Percentiles rank a stretch among this genome's conserved stretches.
These are phyloP conservation scores for Apiotrichum gamsii DNA, from an alignment of 1,284 basidiomycete genomes.

Conservation along the genomic window DNA sequence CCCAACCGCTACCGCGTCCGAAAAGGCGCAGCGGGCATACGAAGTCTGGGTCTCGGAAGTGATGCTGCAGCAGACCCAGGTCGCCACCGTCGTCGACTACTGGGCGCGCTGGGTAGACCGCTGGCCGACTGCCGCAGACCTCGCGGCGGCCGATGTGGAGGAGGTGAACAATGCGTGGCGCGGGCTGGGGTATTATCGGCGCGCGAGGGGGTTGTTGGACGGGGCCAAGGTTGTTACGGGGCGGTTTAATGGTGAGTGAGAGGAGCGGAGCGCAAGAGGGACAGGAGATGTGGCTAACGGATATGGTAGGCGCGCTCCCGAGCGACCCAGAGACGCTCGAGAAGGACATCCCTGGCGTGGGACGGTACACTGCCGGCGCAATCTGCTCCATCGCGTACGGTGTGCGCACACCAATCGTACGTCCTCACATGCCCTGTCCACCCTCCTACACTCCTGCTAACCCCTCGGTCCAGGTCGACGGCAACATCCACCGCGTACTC, in stretches of 20 bases:
- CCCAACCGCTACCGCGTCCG: constrained; percentile 20
- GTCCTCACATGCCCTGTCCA: constrained; percentile 38
- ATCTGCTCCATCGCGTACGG: constrained; percentile 87
- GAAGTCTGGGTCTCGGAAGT: constrained; percentile 66
- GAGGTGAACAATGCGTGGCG: constrained; percentile 79
- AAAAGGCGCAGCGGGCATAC: constrained; percentile 46
- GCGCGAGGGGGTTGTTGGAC: constrained; percentile 69
- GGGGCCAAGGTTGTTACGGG: constrained; percentile 72
- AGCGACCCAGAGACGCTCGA: constrained; percentile 73
- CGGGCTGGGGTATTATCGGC: constrained; percentile 82
- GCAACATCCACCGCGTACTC: constrained; percentile 79
- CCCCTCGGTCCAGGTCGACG: constrained; percentile 61
- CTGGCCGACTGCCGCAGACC: constrained; percentile 72
- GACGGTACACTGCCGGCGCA: constrained; percentile 75
- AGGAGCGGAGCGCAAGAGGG: no score
- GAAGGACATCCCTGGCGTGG: constrained; percentile 79
- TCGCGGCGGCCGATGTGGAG: constrained; percentile 73
- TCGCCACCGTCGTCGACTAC: constrained; percentile 78
- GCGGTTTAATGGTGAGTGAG: constrained; percentile 40
- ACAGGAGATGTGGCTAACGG: no score
- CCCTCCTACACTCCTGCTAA: no score
- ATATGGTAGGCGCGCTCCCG: constrained; percentile 64
- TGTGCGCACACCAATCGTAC: constrained; percentile 70
- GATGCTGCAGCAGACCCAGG: constrained; percentile 95
- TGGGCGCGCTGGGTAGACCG: constrained; percentile 77